These are phyloP conservation scores for Geotrichum ghanense DNA, from an alignment of 805 yeast genomes.

Conservation along the genomic window DNA sequence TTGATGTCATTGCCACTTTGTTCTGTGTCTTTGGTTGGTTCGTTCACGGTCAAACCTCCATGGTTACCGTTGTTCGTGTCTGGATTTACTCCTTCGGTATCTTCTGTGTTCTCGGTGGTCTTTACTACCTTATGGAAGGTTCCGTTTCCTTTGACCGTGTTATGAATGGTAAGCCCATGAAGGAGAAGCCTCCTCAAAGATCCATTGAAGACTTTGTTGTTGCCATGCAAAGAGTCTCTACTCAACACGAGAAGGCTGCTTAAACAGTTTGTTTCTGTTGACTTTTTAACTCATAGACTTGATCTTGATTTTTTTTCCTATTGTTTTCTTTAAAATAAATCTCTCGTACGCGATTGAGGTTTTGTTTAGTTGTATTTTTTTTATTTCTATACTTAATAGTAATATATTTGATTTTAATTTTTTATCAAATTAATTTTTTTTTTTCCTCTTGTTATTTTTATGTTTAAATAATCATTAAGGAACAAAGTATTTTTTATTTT, in stretches of 20 bases:
- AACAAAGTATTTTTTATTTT: no score
- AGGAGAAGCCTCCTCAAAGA: slow-evolving; percentile 34
- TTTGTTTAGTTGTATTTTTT: neutral
- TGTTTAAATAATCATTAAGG: no score
- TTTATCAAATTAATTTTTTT: neutral
- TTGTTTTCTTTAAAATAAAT: neutral
- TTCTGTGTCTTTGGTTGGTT: slow-evolving; percentile 95
- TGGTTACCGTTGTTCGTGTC: slow-evolving; percentile 86
- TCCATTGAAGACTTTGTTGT: slow-evolving; percentile 49
- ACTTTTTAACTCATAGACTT: no score
- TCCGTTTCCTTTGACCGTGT: slow-evolving; percentile 38
- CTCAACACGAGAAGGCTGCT: slow-evolving; percentile 50
- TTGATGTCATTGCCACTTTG: slow-evolving; percentile 85
- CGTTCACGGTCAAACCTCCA: slow-evolving; percentile 95
- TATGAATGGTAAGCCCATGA: slow-evolving; percentile 40
- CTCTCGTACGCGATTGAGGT: slow-evolving; percentile 1
- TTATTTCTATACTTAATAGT: no score
- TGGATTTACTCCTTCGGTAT: slow-evolving; percentile 96
- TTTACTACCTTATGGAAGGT: slow-evolving; percentile 82
- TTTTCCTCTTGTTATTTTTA: no score
- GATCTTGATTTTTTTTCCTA: no score
- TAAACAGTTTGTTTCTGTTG: slow-evolving; percentile 9
- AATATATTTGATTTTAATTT: neutral
- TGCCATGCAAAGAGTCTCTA: slow-evolving; percentile 55
- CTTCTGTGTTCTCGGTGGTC: slow-evolving; percentile 94